Evolutionary conservation across 148 eudicot species (phyloP), one percentile per base, ranked within the genome.

Genomic region (Persicaria tinctoria): DNA sequence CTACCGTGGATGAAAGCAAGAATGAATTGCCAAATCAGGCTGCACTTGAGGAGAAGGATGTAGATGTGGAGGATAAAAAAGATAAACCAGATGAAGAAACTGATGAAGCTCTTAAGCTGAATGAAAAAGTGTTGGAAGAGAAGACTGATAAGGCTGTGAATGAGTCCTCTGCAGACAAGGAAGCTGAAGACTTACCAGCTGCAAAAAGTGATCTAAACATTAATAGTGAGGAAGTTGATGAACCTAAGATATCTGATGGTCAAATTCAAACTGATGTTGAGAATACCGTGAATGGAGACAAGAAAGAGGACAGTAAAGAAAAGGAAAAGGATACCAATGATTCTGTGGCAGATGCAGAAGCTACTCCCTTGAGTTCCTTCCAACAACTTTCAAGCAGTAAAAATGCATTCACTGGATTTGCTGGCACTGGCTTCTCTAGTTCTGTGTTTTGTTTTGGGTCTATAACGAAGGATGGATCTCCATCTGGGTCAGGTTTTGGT

Each of bases 381-480:
- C 89, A 82, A 51, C 99, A 92, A 62, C 97, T 92, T 63, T 96
- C 99, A 6, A 96, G 89, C 81, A 85, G 78, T 81, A 93, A 89
- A 81, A 96, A 96, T 81, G 97, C 97, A 20, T 96, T 96, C 77
- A 89, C 97, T 6, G 99, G 99, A 38, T 77, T 96, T 76, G 69
- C 82, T 46, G 97, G 99, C 78, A 81, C 97, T 17, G 99, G 99
- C 3, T 96, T 92, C 78, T 86, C 99, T 32, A 80, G 83, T 73
- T 84, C 94, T 45, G n/a, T 53, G 2, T 96, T 92, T 74, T 89
- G 94, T 49, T 95, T 90, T 78, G 99, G 96, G 51, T 73, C 86
- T 18, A 73, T 81, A 77, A 54, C 82, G 3, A 94, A 82, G 70
- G 95, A 88, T 16, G 90, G 90, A 5, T 71, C 90, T 79, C 72